Conservation (phyloP, 257 asterid genomes). For the Paulownia fortunei region DNA sequence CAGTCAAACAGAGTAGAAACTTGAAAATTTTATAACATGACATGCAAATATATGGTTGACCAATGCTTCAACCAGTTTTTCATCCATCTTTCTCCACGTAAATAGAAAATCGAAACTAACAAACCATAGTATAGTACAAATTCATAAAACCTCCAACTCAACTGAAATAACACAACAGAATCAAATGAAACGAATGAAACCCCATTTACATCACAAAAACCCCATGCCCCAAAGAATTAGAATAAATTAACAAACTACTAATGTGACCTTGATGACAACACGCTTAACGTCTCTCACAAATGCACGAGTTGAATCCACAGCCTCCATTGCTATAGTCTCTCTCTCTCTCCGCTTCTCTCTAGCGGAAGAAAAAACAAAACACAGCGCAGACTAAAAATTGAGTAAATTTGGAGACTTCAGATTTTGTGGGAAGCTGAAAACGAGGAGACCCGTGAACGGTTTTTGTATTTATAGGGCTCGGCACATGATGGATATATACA, state of each 20-base stretch:
- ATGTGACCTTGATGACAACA: constrained; percentile 50
- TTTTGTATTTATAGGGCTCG: constrained; percentile 27
- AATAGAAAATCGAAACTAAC: not conserved
- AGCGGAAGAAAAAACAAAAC: not conserved
- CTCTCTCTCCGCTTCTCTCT: not conserved
- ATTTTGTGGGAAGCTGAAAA: constrained; percentile 1
- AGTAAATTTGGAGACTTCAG: not conserved
- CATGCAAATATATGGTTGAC: constrained; percentile 6
- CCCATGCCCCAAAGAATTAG: not conserved
- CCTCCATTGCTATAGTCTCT: constrained; percentile 40
- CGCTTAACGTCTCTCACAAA: constrained; percentile 57
- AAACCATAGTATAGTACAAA: not conserved
- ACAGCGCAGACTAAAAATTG: not conserved
- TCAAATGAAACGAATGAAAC: not conserved
- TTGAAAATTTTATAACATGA: not conserved
- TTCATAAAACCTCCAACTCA: not conserved
- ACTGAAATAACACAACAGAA: not conserved
- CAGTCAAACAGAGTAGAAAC: not conserved
- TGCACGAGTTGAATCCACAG: constrained; percentile 47
- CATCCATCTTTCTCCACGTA: not conserved
- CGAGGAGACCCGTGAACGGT: constrained; percentile 15
- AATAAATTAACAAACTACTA: not conserved
- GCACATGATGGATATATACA: constrained; percentile 10
- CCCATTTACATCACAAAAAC: not conserved
- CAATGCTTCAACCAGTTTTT: not conserved